Base-by-base conservation (phyloP, 2,329 filamentous ascomycete species). In the Colletotrichum sp. region DNA sequence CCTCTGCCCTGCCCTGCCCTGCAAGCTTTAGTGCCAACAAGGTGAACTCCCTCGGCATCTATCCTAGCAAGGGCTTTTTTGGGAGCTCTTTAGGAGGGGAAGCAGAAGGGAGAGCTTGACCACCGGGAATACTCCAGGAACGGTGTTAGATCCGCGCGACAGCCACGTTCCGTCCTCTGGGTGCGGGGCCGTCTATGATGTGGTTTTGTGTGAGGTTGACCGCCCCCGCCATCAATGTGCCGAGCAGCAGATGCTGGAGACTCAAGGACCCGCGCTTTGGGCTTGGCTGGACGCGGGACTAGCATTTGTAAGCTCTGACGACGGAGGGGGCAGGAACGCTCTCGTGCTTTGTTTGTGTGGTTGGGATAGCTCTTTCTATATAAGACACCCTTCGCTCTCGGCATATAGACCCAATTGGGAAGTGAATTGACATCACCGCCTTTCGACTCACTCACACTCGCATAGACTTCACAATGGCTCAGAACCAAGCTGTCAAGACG, bases 401-500 rank as follows among this genome's bases (percentile, higher is more conserved):
- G 8, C 39, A 43, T n/a, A n/a, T 12, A 10, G 18, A 12, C 39
- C 18, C 18, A 12, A n/a, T 43, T n/a, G 39, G 39, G 18, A 43
- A 43, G 39, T 43, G 18, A 43, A 43, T 6, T n/a, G 39, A 43
- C 39, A 43, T 43, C 55, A 60, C 24, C 14, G 14, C 55, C 55
- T 18, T 26, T 60, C 55, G 10, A 60, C 59, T 32, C 30, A 34
- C 30, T 12, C n/a, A 21, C 28, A 36, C 39, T 43, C 39, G 10
- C 39, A n/a, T 18, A 43, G 18, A 69, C 6, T 60, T 60, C 52
- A 66, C 55, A 48, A 77, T 77, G 77, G 64, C 76, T 10, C 43
- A 69, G n/a, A 78, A 77, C 72, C 72, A 70, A 55, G 72, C 75
- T n/a, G 73, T 75, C 34, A 78, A 77, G 72, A 78, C 66, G 7